A percentile compares a stretch with the other conserved stretches of the same genome.
Evolutionary conservation across 1,284 basidiomycete genomes (phyloP).

Genomic region (Schizophyllum amplum): DNA sequence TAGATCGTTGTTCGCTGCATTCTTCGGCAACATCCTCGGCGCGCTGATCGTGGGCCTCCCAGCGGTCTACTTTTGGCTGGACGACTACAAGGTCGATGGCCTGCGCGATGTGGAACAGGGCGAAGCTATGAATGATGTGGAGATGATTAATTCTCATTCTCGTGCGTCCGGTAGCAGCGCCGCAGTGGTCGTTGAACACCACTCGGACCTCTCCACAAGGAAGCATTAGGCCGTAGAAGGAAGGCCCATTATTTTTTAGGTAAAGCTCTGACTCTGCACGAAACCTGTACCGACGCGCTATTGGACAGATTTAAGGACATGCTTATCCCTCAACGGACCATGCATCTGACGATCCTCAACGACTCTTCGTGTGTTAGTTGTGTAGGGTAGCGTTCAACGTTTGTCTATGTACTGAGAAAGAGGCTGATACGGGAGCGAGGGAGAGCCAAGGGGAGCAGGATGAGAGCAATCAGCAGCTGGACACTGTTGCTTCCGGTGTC

Average conservation of each 20-base stretch:
- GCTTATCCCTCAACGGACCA: too few relatives aligned
- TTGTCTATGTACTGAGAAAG: too few relatives aligned
- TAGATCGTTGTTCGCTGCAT: constrained; percentile 61
- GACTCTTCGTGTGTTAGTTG: too few relatives aligned
- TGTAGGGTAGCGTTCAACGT: too few relatives aligned
- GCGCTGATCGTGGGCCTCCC: constrained; percentile 57
- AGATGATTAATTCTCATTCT: neutral
- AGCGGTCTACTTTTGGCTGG: constrained; percentile 51
- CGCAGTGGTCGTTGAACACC: constrained; percentile 1
- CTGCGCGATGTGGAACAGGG: constrained; percentile 29
- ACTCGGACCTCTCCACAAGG: constrained; percentile 2
- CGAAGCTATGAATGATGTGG: constrained; percentile 14
- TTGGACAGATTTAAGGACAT: too few relatives aligned
- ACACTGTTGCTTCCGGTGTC: too few relatives aligned
- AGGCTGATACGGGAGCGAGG: too few relatives aligned
- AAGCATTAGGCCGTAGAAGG: neutral
- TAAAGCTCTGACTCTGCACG: neutral
- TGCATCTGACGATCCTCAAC: too few relatives aligned
- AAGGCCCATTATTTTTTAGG: neutral
- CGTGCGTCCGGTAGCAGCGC: too few relatives aligned
- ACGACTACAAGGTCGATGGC: constrained; percentile 36
- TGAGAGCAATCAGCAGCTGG: too few relatives aligned
- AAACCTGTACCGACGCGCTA: too few relatives aligned
- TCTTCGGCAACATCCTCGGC: constrained; percentile 64
- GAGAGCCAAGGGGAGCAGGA: too few relatives aligned